Base-by-base conservation (phyloP, 73 alveolate species). In the Paramecium tetraurelia region DNA sequence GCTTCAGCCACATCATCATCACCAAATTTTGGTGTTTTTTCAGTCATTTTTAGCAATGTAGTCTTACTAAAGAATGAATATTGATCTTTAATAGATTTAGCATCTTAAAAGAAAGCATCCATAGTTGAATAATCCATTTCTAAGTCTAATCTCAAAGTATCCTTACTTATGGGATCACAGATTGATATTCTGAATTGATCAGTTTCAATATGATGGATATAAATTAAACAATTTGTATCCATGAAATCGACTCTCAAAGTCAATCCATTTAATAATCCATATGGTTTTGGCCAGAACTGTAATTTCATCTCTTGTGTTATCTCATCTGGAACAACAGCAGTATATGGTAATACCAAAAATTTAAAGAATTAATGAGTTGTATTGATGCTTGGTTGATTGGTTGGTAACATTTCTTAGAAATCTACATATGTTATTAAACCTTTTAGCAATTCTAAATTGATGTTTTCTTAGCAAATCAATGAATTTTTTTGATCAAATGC, bases 1-100 rank as follows among this genome's bases (percentile, higher is more conserved):
- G 90, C 90, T 48, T 80, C 90, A 44, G 90, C 75, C 14, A 80
- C 90, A 80, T 80, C 90, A 80, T 80, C 90, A 80, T 41, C 75
- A 40, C 70, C 90, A 41, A 80, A 80, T 48, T 80, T 80, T 3
- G 70, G 90, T n/a, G 90, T 80, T 29, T 44, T 44, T 22, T 80
- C 90, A 5, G 90, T 80, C 72, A 80, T 41, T 16, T 80, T 44
- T 10, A 44, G 21, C 10, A 80, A 24, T 9, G 75, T 80, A 20
- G 46, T 80, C 48, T 80, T 80, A 7, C 63, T 31, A 20, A 44
- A 41, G 35, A 4, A 80, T 9, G 48, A 36, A 80, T 80, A 80
- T 22, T 80, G 4, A 80, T 80, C 90, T 48, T 22, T 40, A 20
- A 80, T 80, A 3, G 21, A 7, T 41, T 44, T 80, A 2, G 90